Percentiles rank a stretch among this genome's conserved stretches.
phyloP scores from a whole-genome alignment of 164 flowering plant species.

The Tetrastigma voinierianum region DNA sequence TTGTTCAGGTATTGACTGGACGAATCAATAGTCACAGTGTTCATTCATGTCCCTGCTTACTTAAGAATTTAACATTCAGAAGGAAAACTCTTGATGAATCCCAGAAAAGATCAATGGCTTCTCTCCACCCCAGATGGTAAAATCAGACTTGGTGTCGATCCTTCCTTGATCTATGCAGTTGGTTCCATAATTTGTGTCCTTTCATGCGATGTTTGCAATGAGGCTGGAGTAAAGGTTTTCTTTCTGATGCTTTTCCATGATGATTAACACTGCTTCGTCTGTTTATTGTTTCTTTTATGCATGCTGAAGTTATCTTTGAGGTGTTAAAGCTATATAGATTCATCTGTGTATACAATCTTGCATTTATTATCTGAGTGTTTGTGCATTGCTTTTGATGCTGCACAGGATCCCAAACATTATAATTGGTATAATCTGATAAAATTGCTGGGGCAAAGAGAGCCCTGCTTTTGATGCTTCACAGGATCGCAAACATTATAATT shows the following conservation, averaged over 20 bases:
- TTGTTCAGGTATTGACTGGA: conserved; percentile 38
- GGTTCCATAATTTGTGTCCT: conserved; percentile 77
- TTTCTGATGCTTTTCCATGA: neutral
- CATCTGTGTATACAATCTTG: too few relatives aligned
- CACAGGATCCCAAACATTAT: too few relatives aligned
- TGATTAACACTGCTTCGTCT: neutral
- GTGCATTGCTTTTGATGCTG: neutral
- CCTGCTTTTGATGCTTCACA: neutral
- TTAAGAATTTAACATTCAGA: conserved; percentile 71
- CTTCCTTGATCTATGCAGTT: conserved; percentile 85
- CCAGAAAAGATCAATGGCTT: conserved; percentile 81
- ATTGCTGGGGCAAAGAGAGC: too few relatives aligned
- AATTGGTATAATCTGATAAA: too few relatives aligned
- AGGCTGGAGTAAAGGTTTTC: conserved; percentile 87
- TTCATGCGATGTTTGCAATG: conserved; percentile 87
- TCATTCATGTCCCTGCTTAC: conserved; percentile 52
- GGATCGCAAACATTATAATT: too few relatives aligned
- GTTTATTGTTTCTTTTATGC: neutral
- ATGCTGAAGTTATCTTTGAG: too few relatives aligned
- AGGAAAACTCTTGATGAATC: conserved; percentile 77
- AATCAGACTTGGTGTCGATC: conserved; percentile 87
- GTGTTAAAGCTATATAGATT: too few relatives aligned
- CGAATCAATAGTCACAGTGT: conserved; percentile 48
- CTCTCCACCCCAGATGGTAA: conserved; percentile 52
- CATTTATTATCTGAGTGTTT: neutral